phyloP scores from a whole-genome alignment of 345 rosid species.

The Pugionium dolabratum region DNA sequence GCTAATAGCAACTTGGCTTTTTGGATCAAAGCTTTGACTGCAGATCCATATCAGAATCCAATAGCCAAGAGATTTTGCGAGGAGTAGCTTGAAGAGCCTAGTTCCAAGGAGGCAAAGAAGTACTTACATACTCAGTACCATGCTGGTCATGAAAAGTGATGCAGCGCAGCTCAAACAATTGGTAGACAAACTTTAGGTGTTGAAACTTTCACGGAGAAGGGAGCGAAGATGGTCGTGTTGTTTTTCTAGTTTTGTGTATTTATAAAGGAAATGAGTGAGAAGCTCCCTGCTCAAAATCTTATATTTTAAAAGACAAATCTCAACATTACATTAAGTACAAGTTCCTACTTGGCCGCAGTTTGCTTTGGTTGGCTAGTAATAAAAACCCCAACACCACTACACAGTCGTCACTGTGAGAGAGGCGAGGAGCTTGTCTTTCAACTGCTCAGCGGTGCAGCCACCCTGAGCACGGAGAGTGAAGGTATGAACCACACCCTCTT shows the following conservation, averaged over 20 bases:
- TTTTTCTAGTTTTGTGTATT: not conserved
- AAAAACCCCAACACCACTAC: slow-evolving; percentile 17
- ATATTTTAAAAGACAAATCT: slow-evolving; percentile 25
- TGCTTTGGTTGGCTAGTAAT: slow-evolving; percentile 20
- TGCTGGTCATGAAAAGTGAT: slow-evolving; percentile 71
- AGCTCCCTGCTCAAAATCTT: slow-evolving; percentile 8
- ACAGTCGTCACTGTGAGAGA: slow-evolving; percentile 45
- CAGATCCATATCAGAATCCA: slow-evolving; percentile 53
- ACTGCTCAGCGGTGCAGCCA: slow-evolving; percentile 68
- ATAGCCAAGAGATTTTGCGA: too few relatives aligned
- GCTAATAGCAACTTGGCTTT: slow-evolving; percentile 3
- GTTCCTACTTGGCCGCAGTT: not conserved
- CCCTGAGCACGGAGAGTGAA: slow-evolving; percentile 64
- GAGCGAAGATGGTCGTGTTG: not conserved
- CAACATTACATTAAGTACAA: slow-evolving; percentile 19
- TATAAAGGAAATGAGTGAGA: not conserved
- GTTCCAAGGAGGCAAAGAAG: slow-evolving; percentile 73
- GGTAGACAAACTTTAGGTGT: slow-evolving; percentile 47
- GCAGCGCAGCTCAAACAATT: slow-evolving; percentile 69
- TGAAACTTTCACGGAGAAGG: slow-evolving; percentile 16
- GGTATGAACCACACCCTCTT: slow-evolving; percentile 70
- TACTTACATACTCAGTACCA: slow-evolving; percentile 80
- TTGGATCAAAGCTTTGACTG: slow-evolving; percentile 52
- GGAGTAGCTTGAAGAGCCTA: slow-evolving; percentile 3
- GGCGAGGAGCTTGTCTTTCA: slow-evolving; percentile 54